Conservation (phyloP, 495 filamentous ascomycete genomes). For the Penicillium angulare region DNA sequence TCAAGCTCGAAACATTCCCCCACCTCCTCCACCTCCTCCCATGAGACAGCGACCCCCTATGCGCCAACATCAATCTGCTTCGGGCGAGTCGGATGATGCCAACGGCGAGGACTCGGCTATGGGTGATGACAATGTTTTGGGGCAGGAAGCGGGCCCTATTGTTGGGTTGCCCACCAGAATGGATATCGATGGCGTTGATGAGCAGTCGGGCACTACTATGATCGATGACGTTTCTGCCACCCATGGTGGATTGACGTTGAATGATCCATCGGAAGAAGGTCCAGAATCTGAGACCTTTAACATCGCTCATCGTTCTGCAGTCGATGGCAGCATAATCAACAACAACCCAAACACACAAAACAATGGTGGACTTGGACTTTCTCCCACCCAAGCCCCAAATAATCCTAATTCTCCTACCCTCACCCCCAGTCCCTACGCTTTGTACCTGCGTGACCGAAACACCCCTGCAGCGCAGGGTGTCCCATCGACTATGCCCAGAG, state of each 20-base stretch:
- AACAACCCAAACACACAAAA: slow-evolving; percentile 50
- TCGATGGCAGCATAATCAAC: slow-evolving; percentile 86
- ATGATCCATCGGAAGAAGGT: slow-evolving; percentile 71
- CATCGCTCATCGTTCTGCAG: slow-evolving; percentile 84
- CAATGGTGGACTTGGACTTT: slow-evolving; percentile 67
- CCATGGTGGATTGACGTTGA: slow-evolving; percentile 70
- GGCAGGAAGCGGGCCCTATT: slow-evolving; percentile 70
- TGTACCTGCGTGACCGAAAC: slow-evolving; percentile 72
- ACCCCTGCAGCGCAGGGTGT: slow-evolving; percentile 64
- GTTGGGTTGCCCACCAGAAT: slow-evolving; percentile 75
- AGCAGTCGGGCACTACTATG: slow-evolving; percentile 57
- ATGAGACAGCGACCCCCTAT: slow-evolving; percentile 70
- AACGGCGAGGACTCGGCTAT: slow-evolving; percentile 70
- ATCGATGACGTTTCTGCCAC: slow-evolving; percentile 73
- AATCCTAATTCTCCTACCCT: slow-evolving; percentile 70
- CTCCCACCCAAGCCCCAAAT: slow-evolving; percentile 71
- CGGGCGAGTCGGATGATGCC: slow-evolving; percentile 83
- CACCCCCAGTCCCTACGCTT: slow-evolving; percentile 65
- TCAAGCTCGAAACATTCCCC: slow-evolving; percentile 43
- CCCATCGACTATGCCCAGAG: slow-evolving; percentile 84
- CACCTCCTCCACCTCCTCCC: slow-evolving; percentile 34
- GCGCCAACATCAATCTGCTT: slow-evolving; percentile 81
- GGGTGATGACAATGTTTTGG: slow-evolving; percentile 56
- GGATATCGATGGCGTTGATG: slow-evolving; percentile 77
- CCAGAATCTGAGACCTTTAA: slow-evolving; percentile 90